Conservation (phyloP, 495 filamentous ascomycete genomes). For the Penicillium atrosanguineum region DNA sequence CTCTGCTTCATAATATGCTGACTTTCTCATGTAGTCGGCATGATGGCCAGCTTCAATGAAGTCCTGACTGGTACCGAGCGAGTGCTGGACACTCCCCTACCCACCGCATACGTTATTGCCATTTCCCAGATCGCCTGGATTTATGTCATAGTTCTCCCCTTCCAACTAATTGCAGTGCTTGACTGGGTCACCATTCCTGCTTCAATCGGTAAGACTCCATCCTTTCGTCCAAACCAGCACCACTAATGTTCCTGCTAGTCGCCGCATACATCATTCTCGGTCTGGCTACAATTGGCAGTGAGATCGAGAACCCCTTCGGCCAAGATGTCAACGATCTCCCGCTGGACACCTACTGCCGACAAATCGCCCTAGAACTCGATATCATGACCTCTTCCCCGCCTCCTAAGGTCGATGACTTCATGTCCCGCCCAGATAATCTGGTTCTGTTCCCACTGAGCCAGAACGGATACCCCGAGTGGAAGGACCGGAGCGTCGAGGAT, state of each 20-base stretch:
- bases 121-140: constrained; percentile 87
- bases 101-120: constrained; percentile 80
- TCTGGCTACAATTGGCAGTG: constrained; percentile 79
- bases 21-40: constrained; percentile 26
- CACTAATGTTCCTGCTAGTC: constrained; percentile 25
- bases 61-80: constrained; percentile 72
- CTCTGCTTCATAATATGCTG: neutral
- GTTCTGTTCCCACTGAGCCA: constrained; percentile 67
- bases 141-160: constrained; percentile 79
- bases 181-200: constrained; percentile 82
- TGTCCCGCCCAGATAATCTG: constrained; percentile 56
- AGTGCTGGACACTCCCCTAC: constrained; percentile 80
- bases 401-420: constrained; percentile 56
- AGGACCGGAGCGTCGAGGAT: constrained; percentile 54
- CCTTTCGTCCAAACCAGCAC: neutral
- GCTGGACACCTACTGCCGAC: constrained; percentile 71
- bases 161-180: constrained; percentile 67
- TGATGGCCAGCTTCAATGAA: constrained; percentile 61
- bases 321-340: constrained; percentile 84
- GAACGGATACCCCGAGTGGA: constrained; percentile 59
- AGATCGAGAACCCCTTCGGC: constrained; percentile 90
- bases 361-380: constrained; percentile 70
- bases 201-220: constrained; percentile 54
- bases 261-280: constrained; percentile 89
- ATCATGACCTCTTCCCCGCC: constrained; percentile 60